These are phyloP conservation scores for Aciculosporium take DNA, from an alignment of 2,329 filamentous ascomycete species.

Conservation along the genomic window DNA sequence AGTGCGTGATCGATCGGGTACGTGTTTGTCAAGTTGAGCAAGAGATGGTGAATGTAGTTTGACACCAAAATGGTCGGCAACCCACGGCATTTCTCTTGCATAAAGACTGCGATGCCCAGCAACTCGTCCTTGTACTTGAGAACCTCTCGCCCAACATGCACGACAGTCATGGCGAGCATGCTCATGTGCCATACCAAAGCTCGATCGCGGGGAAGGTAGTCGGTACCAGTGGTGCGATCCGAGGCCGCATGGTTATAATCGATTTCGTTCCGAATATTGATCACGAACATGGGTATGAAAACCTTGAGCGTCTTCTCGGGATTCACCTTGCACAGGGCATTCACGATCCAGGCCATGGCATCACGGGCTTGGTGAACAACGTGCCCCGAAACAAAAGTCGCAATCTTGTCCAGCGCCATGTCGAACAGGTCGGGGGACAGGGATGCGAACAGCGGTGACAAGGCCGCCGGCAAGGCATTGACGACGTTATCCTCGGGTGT, in stretches of 20 bases:
- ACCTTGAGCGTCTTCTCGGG: slow-evolving; percentile 85
- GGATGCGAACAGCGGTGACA: slow-evolving; percentile 79
- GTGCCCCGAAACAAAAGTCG: slow-evolving; percentile 80
- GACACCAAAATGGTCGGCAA: slow-evolving; percentile 92
- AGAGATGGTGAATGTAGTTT: slow-evolving; percentile 91
- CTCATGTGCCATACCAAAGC: slow-evolving; percentile 94
- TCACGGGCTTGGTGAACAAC: slow-evolving; percentile 94
- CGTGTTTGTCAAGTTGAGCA: slow-evolving; percentile 86
- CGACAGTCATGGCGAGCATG: slow-evolving; percentile 94
- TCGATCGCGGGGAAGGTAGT: slow-evolving; percentile 83
- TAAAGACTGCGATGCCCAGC: slow-evolving; percentile 82
- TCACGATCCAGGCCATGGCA: slow-evolving; percentile 97
- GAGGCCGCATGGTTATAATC: slow-evolving; percentile 93
- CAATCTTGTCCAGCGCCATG: slow-evolving; percentile 79
- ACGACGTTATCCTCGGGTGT: slow-evolving; percentile 95
- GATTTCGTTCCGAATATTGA: slow-evolving; percentile 90
- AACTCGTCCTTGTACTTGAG: slow-evolving; percentile 80
- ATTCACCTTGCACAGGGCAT: slow-evolving; percentile 88
- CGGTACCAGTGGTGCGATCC: slow-evolving; percentile 80
- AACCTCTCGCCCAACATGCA: slow-evolving; percentile 84
- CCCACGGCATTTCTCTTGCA: slow-evolving; percentile 91
- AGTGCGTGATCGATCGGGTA: slow-evolving; percentile 83
- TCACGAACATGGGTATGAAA: slow-evolving; percentile 77
- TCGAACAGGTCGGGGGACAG: slow-evolving; percentile 90
- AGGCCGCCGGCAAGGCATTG: slow-evolving; percentile 81